phyloP scores from a whole-genome alignment of 2,329 filamentous ascomycete genomes.

The Neurospora sp. region DNA sequence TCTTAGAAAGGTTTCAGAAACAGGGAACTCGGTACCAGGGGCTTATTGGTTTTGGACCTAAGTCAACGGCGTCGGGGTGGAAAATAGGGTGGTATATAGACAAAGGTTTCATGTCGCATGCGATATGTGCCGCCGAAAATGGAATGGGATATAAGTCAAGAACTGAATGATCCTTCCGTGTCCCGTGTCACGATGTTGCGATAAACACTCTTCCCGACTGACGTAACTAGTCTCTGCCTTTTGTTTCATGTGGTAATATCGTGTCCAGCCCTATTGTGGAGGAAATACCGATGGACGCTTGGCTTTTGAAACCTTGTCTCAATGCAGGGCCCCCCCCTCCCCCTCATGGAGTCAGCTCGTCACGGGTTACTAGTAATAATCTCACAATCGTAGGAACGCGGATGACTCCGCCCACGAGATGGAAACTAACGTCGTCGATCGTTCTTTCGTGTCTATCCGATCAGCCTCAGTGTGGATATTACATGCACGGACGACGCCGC shows the following conservation, averaged over 20 bases:
- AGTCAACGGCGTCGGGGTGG: not conserved
- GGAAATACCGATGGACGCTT: not conserved
- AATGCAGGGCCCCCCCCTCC: not conserved
- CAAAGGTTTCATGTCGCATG: slow-evolving; percentile 4
- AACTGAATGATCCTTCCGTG: not conserved
- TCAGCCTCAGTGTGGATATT: not conserved
- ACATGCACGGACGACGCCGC: not conserved
- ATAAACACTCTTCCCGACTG: not conserved
- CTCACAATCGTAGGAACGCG: not conserved
- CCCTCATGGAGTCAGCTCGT: not conserved
- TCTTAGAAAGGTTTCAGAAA: slow-evolving; percentile 7
- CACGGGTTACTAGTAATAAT: not conserved
- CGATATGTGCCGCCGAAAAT: not conserved
- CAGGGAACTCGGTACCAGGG: not conserved
- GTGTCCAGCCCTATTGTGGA: not conserved
- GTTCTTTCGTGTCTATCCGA: not conserved
- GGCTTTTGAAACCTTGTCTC: not conserved
- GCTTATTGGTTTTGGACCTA: slow-evolving; percentile 2
- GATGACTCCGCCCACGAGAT: not conserved
- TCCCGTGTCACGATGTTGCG: not conserved
- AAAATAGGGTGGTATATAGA: slow-evolving; percentile 1
- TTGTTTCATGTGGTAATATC: not conserved
- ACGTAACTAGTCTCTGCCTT: not conserved
- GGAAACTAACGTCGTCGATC: not conserved
- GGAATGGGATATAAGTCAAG: slow-evolving; percentile 10